A percentile compares a stretch with the other conserved stretches of the same genome.
These are phyloP conservation scores for Endoconidiophora polonica DNA, from an alignment of 2,329 filamentous ascomycete genomes.

Conservation along the genomic window DNA sequence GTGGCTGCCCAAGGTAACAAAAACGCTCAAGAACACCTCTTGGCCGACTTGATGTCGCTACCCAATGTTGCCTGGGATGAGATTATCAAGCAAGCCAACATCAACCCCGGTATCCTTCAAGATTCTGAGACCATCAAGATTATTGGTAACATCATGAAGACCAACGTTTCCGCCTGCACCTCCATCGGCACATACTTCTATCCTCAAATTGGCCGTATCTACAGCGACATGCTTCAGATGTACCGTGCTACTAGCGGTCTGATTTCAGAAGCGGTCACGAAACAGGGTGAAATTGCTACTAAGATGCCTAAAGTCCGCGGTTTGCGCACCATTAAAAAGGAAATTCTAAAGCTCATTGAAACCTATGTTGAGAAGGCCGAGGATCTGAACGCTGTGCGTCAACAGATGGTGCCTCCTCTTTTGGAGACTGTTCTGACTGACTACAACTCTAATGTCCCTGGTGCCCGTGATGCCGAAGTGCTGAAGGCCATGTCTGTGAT, in stretches of 20 bases:
- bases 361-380: constrained; percentile 97
- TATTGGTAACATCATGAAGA: constrained; percentile 99
- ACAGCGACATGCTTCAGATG: constrained; percentile 98
- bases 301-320: constrained; percentile 96
- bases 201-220: constrained; percentile 92
- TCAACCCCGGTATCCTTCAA: constrained; percentile 72
- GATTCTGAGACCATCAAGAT: constrained; percentile 94
- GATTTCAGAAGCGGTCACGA: constrained; percentile 78
- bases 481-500: constrained; percentile 96
- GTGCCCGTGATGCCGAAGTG: constrained; percentile 90
- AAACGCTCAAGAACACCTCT: constrained; percentile 77
- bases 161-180: constrained; percentile 93
- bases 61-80: constrained; percentile 91
- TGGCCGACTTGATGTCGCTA: constrained; percentile 80
- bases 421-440: constrained; percentile 87
- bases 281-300: constrained; percentile 55
- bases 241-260: constrained; percentile 92
- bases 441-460: constrained; percentile 92
- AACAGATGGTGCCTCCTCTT: constrained; percentile 88
- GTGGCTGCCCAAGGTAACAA: constrained; percentile 95
- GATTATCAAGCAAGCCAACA: constrained; percentile 77
- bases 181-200: constrained; percentile 97
- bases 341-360: constrained; percentile 95
- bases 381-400: constrained; percentile 81
- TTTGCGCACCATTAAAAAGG: constrained; percentile 95